A percentile compares a stretch with the other conserved stretches of the same genome.
Evolutionary conservation across 305 asterid species (phyloP).

Genomic region (Petunia hybrid): DNA sequence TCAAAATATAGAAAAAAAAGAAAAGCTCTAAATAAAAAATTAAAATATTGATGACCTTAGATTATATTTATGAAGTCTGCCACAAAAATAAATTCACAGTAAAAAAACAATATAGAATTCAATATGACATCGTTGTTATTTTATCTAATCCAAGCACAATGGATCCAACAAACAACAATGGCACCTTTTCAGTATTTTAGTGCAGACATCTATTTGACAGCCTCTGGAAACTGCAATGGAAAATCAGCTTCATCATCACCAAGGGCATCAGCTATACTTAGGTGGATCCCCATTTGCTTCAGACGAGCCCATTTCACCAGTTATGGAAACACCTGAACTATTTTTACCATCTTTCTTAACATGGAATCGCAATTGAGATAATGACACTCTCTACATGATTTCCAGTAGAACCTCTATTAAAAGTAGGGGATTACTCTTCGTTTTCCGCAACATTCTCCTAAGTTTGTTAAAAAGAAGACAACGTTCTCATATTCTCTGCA

Average conservation of each 20-base stretch:
- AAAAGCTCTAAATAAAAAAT: too few relatives aligned
- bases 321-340: slow-evolving; percentile 43
- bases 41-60: background rate
- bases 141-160: slow-evolving; percentile 13
- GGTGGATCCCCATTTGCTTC: slow-evolving; percentile 63
- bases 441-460: slow-evolving; percentile 90
- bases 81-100: background rate
- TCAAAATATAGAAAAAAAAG: too few relatives aligned
- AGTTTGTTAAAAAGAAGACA: slow-evolving; percentile 72
- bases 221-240: slow-evolving; percentile 42
- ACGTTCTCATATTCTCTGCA: slow-evolving; percentile 78
- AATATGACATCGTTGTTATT: slow-evolving; percentile 16
- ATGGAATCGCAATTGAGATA: slow-evolving; percentile 81
- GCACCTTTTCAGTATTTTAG: background rate
- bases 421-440: slow-evolving; percentile 90
- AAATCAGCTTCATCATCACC: slow-evolving; percentile 90
- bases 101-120: background rate
- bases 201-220: slow-evolving; percentile 53
- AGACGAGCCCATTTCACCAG: slow-evolving; percentile 57
- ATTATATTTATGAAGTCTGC: background rate
- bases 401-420: slow-evolving; percentile 81
- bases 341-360: slow-evolving; percentile 53
- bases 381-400: slow-evolving; percentile 85
- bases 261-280: slow-evolving; percentile 94
- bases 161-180: background rate